Evolutionary conservation across 1,284 basidiomycete genomes (phyloP), one percentile per base, ranked within the genome.

Genomic region (Mycosarcoma maydis): DNA sequence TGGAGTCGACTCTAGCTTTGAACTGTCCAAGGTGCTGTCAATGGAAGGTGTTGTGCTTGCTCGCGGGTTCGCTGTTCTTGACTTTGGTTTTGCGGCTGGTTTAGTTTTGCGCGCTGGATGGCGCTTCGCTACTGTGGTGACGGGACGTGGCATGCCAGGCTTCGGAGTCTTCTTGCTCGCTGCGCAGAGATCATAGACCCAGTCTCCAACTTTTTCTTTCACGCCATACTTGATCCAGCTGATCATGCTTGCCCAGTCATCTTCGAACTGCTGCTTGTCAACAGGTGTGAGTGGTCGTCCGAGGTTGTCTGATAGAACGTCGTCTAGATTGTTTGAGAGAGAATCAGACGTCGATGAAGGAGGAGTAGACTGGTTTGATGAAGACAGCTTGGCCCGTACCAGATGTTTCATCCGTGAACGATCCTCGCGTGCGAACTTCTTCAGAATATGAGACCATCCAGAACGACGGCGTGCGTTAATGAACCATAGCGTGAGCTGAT

Each of bases 381-480:
- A 4, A 3, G 52, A 5, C 46, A 76, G 53, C 46, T 64, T 72
- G 44, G 52, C 22, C n/a, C 68, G 44, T 4, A 68, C 30, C 26
- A 69, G 55, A 0, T 38, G 19, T 23, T 45, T 50, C 67, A 69
- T 66, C 1, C 54, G 46, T 9, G 37, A 17, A 6, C 43, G 66
- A 27, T 76, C 73, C n/a, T 55, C 53, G 14, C 46, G 32, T 0
- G 73, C 73, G 24, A 68, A 80, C 11, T 58, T 59, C 19, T 64
- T 66, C 3, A 61, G 42, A 51, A 79, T 79, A 13, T 49, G 17
- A 3, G 76, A 75, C 77, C 78, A 81, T 16, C 77, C 76, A 6
- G 66, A 75, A 14, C 80, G 75, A 7, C 80, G 72, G 39, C 80
- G 75, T 16, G 72, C 66, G 50, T 81, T 81, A 56, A 78, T 81